Percentiles rank a stretch among this genome's conserved stretches.
Evolutionary conservation across 768 basidiomycete genomes (phyloP).

Genomic region (Albatrellus ellisii): DNA sequence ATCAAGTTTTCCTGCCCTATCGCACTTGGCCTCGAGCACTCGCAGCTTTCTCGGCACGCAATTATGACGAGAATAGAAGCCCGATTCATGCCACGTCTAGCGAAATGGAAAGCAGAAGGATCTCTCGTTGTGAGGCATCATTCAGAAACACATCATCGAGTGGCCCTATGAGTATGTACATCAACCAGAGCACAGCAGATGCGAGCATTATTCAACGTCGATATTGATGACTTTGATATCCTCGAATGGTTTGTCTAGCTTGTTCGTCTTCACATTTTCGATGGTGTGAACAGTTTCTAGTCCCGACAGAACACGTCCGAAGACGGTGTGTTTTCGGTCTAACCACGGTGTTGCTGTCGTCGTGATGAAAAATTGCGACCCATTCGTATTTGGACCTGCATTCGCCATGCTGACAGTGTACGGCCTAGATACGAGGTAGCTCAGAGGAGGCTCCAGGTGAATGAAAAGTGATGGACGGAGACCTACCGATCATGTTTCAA

Average conservation of each 20-base stretch:
- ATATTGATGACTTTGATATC: conserved; percentile 87
- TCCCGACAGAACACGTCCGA: conserved; percentile 79
- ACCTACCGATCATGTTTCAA: conserved; percentile 80
- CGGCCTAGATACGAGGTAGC: conserved; percentile 36
- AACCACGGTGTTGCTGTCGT: conserved; percentile 91
- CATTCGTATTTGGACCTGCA: conserved; percentile 82
- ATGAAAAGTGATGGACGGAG: conserved; percentile 1
- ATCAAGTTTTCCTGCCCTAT: background rate
- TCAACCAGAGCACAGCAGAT: background rate
- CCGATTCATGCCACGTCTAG: background rate
- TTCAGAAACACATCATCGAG: background rate
- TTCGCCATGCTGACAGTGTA: conserved; percentile 97
- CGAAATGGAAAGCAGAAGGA: background rate
- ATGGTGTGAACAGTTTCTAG: conserved; percentile 86
- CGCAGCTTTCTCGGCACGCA: background rate
- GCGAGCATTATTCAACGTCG: conserved; percentile 40
- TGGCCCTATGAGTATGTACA: background rate
- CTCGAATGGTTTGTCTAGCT: conserved; percentile 80
- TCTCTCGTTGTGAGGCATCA: background rate
- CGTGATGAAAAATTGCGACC: conserved; percentile 97
- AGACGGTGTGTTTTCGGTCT: conserved; percentile 87
- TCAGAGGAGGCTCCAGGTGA: background rate
- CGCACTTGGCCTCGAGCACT: background rate
- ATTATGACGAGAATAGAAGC: background rate
- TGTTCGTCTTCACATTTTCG: conserved; percentile 81